Conservation (phyloP, 169 alveolate species). For the Blepharisma undulans region DNA sequence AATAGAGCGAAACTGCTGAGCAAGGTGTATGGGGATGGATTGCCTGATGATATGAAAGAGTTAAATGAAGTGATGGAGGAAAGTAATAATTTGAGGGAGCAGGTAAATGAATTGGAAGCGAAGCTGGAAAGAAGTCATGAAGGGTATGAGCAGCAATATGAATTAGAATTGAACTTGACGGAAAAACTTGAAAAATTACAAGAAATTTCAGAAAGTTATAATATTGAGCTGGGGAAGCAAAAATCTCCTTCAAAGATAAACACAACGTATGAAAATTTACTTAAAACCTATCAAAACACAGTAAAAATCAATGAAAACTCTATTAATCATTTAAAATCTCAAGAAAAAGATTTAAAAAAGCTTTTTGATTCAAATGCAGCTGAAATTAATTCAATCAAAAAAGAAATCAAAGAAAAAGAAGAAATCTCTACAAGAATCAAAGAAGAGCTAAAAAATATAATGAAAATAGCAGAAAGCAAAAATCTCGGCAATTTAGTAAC, state of each 20-base stretch:
- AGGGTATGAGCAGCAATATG: background rate
- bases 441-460: background rate
- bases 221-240: background rate
- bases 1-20: background rate
- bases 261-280: background rate
- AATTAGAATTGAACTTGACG: background rate
- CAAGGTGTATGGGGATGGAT: background rate
- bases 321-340: background rate
- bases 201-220: background rate
- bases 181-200: background rate
- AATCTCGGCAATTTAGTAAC: too few relatives aligned
- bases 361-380: background rate
- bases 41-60: background rate
- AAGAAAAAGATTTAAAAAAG: background rate
- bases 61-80: background rate
- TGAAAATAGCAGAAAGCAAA: too few relatives aligned
- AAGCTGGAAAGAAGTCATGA: background rate
- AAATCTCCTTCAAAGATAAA: too few relatives aligned
- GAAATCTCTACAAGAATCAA: background rate
- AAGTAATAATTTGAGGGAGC: background rate
- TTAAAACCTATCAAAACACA: background rate
- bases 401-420: background rate
- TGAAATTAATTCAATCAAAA: background rate
- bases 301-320: background rate
- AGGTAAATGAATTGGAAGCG: background rate